phyloP scores from a whole-genome alignment of 352 stramenopile genomes.

The Globisporangium splendens region DNA sequence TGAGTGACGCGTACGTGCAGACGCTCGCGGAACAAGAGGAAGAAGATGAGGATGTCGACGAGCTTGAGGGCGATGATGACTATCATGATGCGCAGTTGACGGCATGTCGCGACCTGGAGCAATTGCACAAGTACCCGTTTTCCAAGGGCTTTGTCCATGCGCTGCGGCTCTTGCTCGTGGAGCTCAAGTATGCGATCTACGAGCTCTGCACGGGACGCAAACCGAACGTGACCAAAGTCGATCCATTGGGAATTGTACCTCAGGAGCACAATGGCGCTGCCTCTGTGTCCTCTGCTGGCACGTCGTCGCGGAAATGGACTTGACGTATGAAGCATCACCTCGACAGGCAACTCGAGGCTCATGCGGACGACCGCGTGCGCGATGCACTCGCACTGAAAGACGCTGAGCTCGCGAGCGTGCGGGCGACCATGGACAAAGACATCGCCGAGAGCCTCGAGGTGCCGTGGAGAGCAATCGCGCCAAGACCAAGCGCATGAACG shows the following conservation, averaged over 20 bases:
- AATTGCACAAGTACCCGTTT: conserved; percentile 59
- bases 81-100: conserved; percentile 22
- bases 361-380: conserved; percentile 15
- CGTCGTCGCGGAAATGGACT: conserved; percentile 42
- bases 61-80: conserved; percentile 14
- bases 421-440: conserved; percentile 36
- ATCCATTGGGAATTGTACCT: conserved; percentile 33
- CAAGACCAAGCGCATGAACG: conserved; percentile 52
- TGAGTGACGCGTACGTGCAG: conserved; percentile 75
- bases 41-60: conserved; percentile 35
- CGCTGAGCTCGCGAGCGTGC: conserved; percentile 19
- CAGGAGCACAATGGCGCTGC: too few relatives aligned
- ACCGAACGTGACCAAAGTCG: conserved; percentile 39
- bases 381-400: conserved; percentile 15
- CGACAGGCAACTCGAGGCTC: conserved; percentile 45
- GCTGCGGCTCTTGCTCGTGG: conserved; percentile 25
- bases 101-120: conserved; percentile 31
- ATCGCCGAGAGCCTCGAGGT: conserved; percentile 36
- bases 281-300: not conserved
- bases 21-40: conserved; percentile 67
- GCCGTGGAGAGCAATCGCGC: conserved; percentile 47
- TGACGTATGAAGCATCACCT: conserved; percentile 38
- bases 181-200: conserved; percentile 42
- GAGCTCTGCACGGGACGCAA: conserved; percentile 43
- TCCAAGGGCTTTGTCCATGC: conserved; percentile 37